Conservation (phyloP, 2,329 filamentous ascomycete species). For the Claviceps lovelessii region DNA sequence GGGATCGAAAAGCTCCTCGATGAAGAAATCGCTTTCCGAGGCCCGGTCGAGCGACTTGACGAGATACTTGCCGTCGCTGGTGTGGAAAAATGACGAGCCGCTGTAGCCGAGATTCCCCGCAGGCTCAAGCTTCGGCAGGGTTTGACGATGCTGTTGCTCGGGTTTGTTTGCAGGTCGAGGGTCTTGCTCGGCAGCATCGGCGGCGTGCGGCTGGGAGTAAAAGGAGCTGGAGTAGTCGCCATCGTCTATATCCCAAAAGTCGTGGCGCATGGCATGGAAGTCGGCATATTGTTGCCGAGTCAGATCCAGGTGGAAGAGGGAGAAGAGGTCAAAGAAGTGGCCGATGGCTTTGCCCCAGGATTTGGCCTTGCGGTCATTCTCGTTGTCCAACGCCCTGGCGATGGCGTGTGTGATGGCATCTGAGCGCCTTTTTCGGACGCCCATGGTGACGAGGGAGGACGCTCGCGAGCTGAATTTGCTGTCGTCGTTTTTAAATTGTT, state of each 20-base stretch:
- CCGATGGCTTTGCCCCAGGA: background rate
- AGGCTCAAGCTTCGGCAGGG: conserved; percentile 20
- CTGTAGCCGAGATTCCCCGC: conserved; percentile 61
- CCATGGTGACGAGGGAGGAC: background rate
- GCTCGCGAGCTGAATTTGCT: too few relatives aligned
- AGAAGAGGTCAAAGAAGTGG: background rate
- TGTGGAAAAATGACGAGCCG: conserved; percentile 62
- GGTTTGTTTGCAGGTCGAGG: background rate
- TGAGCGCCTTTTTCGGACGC: background rate
- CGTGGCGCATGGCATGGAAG: conserved; percentile 1
- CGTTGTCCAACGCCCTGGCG: background rate
- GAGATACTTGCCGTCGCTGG: conserved; percentile 49
- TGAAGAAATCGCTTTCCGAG: conserved; percentile 59
- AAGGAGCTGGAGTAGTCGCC: conserved; percentile 1
- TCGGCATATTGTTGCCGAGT: background rate
- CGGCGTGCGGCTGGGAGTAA: background rate
- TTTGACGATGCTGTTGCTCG: conserved; percentile 11
- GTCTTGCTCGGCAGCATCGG: background rate
- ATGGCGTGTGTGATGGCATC: conserved; percentile 1
- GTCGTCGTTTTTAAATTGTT: too few relatives aligned
- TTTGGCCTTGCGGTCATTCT: background rate
- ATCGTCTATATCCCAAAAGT: conserved; percentile 4
- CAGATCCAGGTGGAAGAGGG: background rate
- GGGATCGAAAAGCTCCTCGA: conserved; percentile 46
- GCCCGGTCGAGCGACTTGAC: conserved; percentile 56